Conservation (phyloP, 2,329 filamentous ascomycete species). For the Pyrenochaeta sp. region DNA sequence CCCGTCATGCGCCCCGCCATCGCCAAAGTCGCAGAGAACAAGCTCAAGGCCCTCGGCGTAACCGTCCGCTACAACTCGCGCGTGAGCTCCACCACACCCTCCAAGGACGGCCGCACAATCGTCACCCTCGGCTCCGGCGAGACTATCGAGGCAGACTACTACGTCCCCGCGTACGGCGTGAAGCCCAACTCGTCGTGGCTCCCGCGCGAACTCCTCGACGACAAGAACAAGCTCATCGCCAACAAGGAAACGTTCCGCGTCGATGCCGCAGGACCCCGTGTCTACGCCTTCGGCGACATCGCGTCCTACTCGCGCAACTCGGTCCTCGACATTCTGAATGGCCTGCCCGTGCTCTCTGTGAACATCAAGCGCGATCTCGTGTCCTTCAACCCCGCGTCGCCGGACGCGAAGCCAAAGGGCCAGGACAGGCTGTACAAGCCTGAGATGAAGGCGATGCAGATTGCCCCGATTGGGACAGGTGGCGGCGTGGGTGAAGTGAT, state of each 20-base stretch:
- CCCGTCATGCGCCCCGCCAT: constrained; percentile 51
- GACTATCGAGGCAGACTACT: constrained; percentile 58
- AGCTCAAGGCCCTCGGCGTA: constrained; percentile 58
- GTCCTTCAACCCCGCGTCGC: constrained; percentile 25
- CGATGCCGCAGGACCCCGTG: constrained; percentile 52
- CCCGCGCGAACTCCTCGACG: constrained; percentile 55
- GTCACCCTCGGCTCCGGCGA: constrained; percentile 52
- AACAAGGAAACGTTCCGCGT: constrained; percentile 56
- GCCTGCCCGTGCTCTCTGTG: constrained; percentile 50
- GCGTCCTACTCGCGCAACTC: constrained; percentile 52
- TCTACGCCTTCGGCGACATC: constrained; percentile 60
- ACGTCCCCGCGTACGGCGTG: constrained; percentile 61
- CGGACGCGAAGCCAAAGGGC: constrained; percentile 30
- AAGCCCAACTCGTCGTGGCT: constrained; percentile 62
- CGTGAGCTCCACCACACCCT: constrained; percentile 31
- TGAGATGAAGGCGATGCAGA: constrained; percentile 31
- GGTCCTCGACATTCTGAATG: constrained; percentile 50
- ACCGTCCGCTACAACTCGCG: constrained; percentile 51
- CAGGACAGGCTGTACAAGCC: constrained; percentile 33
- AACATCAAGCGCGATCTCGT: constrained; percentile 59
- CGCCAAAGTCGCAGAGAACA: constrained; percentile 52
- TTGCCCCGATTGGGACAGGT: constrained; percentile 41
- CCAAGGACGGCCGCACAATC: constrained; percentile 51
- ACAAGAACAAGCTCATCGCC: constrained; percentile 57
- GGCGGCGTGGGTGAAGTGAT: constrained; percentile 47